Conservation (phyloP, 352 stramenopile genomes). For the Aphanomyces invadans region DNA sequence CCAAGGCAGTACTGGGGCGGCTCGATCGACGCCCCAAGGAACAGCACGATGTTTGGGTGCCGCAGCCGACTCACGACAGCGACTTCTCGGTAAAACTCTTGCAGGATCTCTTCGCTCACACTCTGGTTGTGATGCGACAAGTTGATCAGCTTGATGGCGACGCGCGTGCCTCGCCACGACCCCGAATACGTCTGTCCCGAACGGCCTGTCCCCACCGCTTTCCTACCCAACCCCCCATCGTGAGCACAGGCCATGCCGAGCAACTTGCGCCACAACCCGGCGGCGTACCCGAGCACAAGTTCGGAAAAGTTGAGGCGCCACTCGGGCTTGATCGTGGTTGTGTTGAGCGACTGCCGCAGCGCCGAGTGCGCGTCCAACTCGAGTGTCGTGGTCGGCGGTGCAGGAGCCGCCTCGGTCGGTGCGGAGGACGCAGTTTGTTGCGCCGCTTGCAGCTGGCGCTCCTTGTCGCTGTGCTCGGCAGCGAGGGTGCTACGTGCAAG, state of each 20-base stretch:
- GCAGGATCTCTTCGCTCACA: conserved; percentile 68
- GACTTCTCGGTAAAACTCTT: conserved; percentile 80
- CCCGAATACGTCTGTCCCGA: conserved; percentile 75
- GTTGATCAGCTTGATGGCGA: conserved; percentile 74
- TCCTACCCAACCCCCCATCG: conserved; percentile 6
- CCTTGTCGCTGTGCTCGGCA: conserved; percentile 10
- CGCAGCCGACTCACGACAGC: conserved; percentile 78
- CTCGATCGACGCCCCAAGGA: conserved; percentile 68
- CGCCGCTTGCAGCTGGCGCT: neutral
- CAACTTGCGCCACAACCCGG: neutral
- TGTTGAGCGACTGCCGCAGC: neutral
- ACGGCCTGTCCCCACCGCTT: conserved; percentile 54
- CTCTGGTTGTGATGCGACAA: conserved; percentile 55
- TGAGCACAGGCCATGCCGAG: neutral
- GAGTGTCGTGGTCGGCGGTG: neutral
- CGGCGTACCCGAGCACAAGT: conserved; percentile 45
- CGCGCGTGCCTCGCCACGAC: conserved; percentile 69
- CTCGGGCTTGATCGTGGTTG: conserved; percentile 50
- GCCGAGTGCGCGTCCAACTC: neutral
- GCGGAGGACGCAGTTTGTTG: neutral
- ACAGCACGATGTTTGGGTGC: conserved; percentile 81
- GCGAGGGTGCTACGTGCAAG: conserved; percentile 32
- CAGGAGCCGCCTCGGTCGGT: neutral
- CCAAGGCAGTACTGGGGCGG: conserved; percentile 74
- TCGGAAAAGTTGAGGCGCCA: conserved; percentile 72